phyloP scores from a whole-genome alignment of 306 rosid species.

The Lathyrus oleraceus region DNA sequence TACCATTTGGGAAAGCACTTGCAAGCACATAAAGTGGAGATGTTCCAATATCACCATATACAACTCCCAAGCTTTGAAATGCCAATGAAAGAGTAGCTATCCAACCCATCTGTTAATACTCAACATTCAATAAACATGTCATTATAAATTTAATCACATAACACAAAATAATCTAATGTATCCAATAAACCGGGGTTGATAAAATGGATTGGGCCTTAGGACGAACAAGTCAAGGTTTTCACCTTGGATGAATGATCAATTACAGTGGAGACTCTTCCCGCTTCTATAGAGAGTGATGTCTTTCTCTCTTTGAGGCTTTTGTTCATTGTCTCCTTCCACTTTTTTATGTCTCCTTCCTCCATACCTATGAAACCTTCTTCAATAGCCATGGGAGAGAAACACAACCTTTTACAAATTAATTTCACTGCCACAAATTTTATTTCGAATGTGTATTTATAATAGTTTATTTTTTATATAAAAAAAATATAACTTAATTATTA shows the following conservation, averaged over 20 bases:
- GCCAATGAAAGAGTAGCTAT: neutral
- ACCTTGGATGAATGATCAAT: slow-evolving; percentile 35
- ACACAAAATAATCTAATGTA: neutral
- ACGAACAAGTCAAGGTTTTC: too few species aligned
- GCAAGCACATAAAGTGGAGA: slow-evolving; percentile 16
- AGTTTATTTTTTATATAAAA: too few species aligned
- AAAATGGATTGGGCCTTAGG: too few species aligned
- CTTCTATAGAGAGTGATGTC: slow-evolving; percentile 57
- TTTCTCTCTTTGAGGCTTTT: slow-evolving; percentile 12
- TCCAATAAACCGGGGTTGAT: too few species aligned
- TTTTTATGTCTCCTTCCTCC: neutral
- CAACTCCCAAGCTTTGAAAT: slow-evolving; percentile 28
- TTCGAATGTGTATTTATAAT: too few species aligned
- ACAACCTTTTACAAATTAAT: too few species aligned
- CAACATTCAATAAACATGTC: neutral
- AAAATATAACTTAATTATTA: too few species aligned
- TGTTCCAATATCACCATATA: slow-evolving; percentile 30
- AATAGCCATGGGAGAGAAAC: neutral
- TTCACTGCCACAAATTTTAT: too few species aligned
- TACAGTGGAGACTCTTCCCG: slow-evolving; percentile 44
- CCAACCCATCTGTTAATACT: slow-evolving; percentile 9
- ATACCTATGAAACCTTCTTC: neutral
- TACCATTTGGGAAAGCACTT: neutral
- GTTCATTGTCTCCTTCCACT: neutral
- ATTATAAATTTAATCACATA: neutral